Conservation (phyloP, 768 basidiomycete genomes). For the Pleurotus tuber-regium region DNA sequence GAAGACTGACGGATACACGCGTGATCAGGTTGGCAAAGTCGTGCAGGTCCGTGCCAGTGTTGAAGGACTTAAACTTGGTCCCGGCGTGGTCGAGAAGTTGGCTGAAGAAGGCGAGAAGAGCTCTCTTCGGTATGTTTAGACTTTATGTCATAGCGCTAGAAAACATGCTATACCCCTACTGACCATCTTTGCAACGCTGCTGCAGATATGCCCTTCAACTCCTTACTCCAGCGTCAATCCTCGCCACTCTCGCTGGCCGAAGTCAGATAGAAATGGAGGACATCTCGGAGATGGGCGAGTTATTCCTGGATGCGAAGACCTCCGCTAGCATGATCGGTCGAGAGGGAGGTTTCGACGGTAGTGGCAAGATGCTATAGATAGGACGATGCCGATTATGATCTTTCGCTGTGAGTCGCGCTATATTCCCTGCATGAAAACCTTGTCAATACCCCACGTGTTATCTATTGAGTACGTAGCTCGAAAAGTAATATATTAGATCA, state of each 20-base stretch:
- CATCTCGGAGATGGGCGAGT: constrained; percentile 87
- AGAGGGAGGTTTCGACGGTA: constrained; percentile 30
- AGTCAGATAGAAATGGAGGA: constrained; percentile 84
- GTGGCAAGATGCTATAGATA: constrained; percentile 18
- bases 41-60: constrained; percentile 82
- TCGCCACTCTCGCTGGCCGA: constrained; percentile 75
- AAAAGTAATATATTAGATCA: constrained; percentile 11
- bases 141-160: constrained; percentile 2
- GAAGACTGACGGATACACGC: constrained; percentile 80
- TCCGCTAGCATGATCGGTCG: constrained; percentile 53
- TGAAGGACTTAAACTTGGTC: constrained; percentile 77
- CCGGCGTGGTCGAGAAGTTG: constrained; percentile 76
- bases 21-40: constrained; percentile 84
- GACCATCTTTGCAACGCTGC: constrained; percentile 13
- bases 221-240: constrained; percentile 86
- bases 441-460: constrained; percentile 1
- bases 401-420: constrained; percentile 5
- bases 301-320: constrained; percentile 94
- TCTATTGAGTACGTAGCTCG: constrained; percentile 7
- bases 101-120: constrained; percentile 80
- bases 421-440: neutral
- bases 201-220: constrained; percentile 87
- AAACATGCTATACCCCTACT: constrained; percentile 11
- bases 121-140: constrained; percentile 65
- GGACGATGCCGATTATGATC: constrained; percentile 6